These are phyloP conservation scores for Phytophthora fragariae DNA, from an alignment of 352 stramenopile genomes.

Conservation along the genomic window DNA sequence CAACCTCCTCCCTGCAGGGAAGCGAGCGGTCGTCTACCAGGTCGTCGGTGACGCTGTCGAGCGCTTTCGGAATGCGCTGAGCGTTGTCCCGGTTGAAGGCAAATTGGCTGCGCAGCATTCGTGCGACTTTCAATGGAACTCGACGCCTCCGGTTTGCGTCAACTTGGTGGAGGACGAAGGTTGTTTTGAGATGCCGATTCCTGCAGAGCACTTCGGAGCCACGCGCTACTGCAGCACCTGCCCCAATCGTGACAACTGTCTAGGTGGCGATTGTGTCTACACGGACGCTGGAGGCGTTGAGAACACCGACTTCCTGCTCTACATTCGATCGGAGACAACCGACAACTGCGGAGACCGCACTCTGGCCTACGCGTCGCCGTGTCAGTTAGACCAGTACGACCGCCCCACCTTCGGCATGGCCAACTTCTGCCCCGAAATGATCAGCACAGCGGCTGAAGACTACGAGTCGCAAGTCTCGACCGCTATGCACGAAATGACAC, in stretches of 20 bases:
- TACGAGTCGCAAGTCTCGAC: conserved; percentile 76
- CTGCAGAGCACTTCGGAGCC: conserved; percentile 62
- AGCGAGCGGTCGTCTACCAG: conserved; percentile 56
- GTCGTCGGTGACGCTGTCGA: conserved; percentile 75
- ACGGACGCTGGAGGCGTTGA: conserved; percentile 44
- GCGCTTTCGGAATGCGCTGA: conserved; percentile 58
- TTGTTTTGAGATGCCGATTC: conserved; percentile 83
- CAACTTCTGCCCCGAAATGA: conserved; percentile 79
- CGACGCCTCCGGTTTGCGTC: conserved; percentile 60
- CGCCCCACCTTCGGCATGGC: conserved; percentile 84
- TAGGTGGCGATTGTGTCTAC: conserved; percentile 47
- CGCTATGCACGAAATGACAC: conserved; percentile 85
- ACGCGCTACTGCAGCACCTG: conserved; percentile 59
- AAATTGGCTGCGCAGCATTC: conserved; percentile 71
- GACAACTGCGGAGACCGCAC: conserved; percentile 59
- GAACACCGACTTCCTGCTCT: conserved; percentile 77
- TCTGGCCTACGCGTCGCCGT: conserved; percentile 80
- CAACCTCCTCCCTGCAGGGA: conserved; percentile 41
- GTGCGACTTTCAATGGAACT: conserved; percentile 59
- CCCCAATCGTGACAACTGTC: conserved; percentile 39
- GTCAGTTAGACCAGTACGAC: conserved; percentile 88
- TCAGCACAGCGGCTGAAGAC: conserved; percentile 62
- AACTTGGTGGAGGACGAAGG: conserved; percentile 54
- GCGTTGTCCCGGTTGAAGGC: conserved; percentile 72
- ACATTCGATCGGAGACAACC: conserved; percentile 61